Evolutionary conservation across 345 rosid genomes (phyloP).

Genomic region (Geranium brycei): DNA sequence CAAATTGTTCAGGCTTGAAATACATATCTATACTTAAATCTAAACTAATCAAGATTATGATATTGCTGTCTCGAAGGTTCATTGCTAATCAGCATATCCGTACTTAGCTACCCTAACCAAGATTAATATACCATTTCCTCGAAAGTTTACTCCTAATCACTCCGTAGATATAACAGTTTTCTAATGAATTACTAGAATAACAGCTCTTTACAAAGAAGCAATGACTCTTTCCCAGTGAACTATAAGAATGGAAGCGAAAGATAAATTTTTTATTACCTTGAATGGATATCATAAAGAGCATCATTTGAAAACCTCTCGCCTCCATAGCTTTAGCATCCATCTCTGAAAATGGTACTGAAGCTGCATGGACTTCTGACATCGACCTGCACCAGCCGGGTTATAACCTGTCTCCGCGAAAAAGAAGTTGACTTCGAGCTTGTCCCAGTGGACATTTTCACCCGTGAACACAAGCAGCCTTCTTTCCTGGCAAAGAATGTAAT

Average conservation of each 20-base stretch:
- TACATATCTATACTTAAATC: too few species aligned
- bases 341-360: conserved; percentile 38
- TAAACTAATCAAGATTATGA: too few species aligned
- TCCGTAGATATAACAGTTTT: too few species aligned
- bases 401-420: conserved; percentile 63
- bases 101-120: too few species aligned
- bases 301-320: neutral
- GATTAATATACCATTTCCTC: too few species aligned
- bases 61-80: too few species aligned
- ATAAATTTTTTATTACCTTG: neutral
- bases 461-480: conserved; percentile 49
- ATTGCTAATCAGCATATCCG: too few species aligned
- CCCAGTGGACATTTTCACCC: conserved; percentile 50
- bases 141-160: too few species aligned
- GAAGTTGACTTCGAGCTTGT: conserved; percentile 51
- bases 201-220: too few species aligned
- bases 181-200: too few species aligned
- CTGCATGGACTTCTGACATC: conserved; percentile 58
- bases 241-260: too few species aligned
- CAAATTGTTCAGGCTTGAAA: neutral
- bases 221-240: too few species aligned
- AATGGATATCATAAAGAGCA: neutral
- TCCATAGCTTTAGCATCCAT: neutral
- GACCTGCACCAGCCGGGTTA: conserved; percentile 49
- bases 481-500: conserved; percentile 57